Percentiles rank a stretch among this genome's conserved stretches.
These are phyloP conservation scores for Datura wrightii DNA, from an alignment of 257 asterid genomes.

Conservation along the genomic window DNA sequence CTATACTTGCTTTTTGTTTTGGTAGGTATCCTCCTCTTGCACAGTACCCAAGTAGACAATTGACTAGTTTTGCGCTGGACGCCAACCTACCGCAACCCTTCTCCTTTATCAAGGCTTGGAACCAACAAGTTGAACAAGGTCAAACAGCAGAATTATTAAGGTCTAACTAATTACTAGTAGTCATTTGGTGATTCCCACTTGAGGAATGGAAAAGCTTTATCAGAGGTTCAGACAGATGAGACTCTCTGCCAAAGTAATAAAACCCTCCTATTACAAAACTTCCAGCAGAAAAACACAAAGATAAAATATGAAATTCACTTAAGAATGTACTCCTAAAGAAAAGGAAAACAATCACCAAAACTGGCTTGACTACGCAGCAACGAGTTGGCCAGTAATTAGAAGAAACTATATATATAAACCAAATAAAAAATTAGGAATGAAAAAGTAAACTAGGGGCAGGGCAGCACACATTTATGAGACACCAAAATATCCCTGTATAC, in stretches of 20 bases:
- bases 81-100: background rate
- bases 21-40: background rate
- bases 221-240: background rate
- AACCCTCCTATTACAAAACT: background rate
- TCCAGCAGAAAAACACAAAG: background rate
- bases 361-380: background rate
- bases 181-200: background rate
- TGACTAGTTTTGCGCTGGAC: background rate
- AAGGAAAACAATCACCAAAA: slow-evolving; percentile 21
- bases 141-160: background rate
- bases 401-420: background rate
- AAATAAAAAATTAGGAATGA: background rate
- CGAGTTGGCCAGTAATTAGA: background rate
- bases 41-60: background rate
- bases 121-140: background rate
- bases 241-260: background rate
- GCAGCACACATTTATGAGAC: background rate
- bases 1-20: background rate
- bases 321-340: background rate
- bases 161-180: background rate
- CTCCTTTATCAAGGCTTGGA: background rate
- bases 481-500: slow-evolving; percentile 8
- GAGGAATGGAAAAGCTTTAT: background rate
- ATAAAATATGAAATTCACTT: background rate
- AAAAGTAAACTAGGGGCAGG: background rate